These are phyloP conservation scores for Pisolithus tinctorius DNA, from an alignment of 768 basidiomycete genomes.

Conservation along the genomic window DNA sequence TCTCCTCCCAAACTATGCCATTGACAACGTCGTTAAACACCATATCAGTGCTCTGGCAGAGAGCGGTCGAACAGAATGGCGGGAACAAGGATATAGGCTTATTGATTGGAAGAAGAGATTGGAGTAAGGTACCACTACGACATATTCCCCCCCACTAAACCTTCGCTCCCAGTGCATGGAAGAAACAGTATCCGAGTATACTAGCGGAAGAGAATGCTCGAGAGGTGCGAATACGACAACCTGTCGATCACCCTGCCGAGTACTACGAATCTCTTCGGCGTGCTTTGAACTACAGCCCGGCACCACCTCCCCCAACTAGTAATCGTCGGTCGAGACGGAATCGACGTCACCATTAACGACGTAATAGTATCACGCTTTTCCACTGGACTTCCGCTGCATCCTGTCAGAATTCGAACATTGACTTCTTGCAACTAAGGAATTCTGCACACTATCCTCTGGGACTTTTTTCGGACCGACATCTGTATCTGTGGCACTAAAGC, in stretches of 20 bases:
- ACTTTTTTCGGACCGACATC: too few relatives aligned
- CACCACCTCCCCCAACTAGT: too few relatives aligned
- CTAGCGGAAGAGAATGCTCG: background rate
- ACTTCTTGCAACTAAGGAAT: too few relatives aligned
- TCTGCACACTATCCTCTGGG: too few relatives aligned
- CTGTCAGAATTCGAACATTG: too few relatives aligned
- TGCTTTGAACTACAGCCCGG: background rate
- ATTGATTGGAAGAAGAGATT: constrained; percentile 49
- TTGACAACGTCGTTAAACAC: constrained; percentile 55
- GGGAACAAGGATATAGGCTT: constrained; percentile 37
- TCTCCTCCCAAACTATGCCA: constrained; percentile 57
- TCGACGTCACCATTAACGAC: too few relatives aligned
- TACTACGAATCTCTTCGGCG: constrained; percentile 1
- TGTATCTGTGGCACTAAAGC: too few relatives aligned
- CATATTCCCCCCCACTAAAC: background rate
- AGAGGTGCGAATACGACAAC: background rate
- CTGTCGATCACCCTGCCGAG: too few relatives aligned
- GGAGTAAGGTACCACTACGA: constrained; percentile 35
- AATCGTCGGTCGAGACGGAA: too few relatives aligned
- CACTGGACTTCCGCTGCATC: too few relatives aligned
- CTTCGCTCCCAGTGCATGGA: constrained; percentile 24
- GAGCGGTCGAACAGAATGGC: constrained; percentile 48
- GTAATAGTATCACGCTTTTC: too few relatives aligned
- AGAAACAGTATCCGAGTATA: constrained; percentile 8
- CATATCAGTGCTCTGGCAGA: constrained; percentile 45